These are phyloP conservation scores for Selenicereus undatus DNA, from an alignment of 148 eudicot species.

Conservation along the genomic window DNA sequence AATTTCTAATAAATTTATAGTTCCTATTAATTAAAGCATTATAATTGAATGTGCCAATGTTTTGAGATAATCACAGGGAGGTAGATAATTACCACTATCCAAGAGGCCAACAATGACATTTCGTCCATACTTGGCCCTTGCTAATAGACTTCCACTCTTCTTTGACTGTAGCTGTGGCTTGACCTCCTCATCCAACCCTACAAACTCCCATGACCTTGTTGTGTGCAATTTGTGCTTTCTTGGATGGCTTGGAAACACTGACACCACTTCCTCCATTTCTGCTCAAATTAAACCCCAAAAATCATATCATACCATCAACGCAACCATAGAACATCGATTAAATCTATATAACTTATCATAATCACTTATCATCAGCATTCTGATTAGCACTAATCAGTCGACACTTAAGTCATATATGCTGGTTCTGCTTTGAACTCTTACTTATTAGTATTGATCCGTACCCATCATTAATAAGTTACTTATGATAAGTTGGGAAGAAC, in stretches of 20 bases:
- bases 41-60: background rate
- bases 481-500: too few relatives aligned
- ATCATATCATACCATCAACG: background rate
- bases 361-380: too few relatives aligned
- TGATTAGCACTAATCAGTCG: too few relatives aligned
- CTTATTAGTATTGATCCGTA: too few relatives aligned
- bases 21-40: background rate
- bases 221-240: constrained; percentile 64
- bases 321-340: background rate
- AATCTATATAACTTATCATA: too few relatives aligned
- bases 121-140: constrained; percentile 62
- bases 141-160: constrained; percentile 32
- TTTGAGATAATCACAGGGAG: background rate
- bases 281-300: background rate
- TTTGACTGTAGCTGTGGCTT: background rate
- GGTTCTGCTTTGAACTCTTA: too few relatives aligned
- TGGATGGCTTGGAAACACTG: constrained; percentile 60
- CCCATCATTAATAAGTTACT: too few relatives aligned
- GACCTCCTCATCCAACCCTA: constrained; percentile 49
- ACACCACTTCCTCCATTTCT: constrained; percentile 64
- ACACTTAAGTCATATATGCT: too few relatives aligned
- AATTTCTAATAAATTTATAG: background rate
- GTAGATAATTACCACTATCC: constrained; percentile 52
- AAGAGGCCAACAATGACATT: constrained; percentile 65
- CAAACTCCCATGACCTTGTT: constrained; percentile 93